Evolutionary conservation across 2,329 filamentous ascomycete species (phyloP), one percentile per base, ranked within the genome.

Genomic region (Ophiostoma australiae): DNA sequence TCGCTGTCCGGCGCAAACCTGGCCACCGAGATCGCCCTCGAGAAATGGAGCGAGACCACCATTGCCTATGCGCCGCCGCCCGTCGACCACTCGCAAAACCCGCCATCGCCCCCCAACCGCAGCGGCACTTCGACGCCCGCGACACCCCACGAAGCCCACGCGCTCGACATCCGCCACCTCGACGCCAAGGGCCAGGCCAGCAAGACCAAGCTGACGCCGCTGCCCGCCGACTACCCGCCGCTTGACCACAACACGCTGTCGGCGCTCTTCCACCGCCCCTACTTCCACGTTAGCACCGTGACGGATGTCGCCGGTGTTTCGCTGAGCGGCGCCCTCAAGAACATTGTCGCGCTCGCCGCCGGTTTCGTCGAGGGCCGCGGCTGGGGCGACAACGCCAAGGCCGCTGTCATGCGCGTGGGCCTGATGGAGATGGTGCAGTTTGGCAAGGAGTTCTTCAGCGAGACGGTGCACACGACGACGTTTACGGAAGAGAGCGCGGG

Each of bases 331-430:
- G 95, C 95, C 0, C 84, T 99, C 76, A 99, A 99, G 85, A 99
- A 99, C 83, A 90, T 99, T 74, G 92, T 99, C 70, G 95, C 95
- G 5, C 84, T 99, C 23, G 94, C 93, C 5, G 94, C 95, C 41
- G 95, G 95, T 72, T 99, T 97, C 80, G 93, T 98, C 65, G 93
- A 97, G 75, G 95, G 95, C 48, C 88, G 94, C 73, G 94, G 94
- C 75, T 99, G 95, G 94, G 95, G 95, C 77, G 94, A 98, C 83
- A 99, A 98, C 76, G 94, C 94, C 75, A 98, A 99, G 83, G 93
- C 95, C n/a, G 95, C 95, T 66, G 90, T 99, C 73, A 98, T 99
- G 93, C 91, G 95, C 61, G 91, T 98, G 27, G 95, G 95, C 8
- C 87, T 99, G 66, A 86, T 97, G 76, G 95, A 99, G 82, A 97